phyloP scores from a whole-genome alignment of 495 filamentous ascomycete genomes.

The Margaritispora aquatica region DNA sequence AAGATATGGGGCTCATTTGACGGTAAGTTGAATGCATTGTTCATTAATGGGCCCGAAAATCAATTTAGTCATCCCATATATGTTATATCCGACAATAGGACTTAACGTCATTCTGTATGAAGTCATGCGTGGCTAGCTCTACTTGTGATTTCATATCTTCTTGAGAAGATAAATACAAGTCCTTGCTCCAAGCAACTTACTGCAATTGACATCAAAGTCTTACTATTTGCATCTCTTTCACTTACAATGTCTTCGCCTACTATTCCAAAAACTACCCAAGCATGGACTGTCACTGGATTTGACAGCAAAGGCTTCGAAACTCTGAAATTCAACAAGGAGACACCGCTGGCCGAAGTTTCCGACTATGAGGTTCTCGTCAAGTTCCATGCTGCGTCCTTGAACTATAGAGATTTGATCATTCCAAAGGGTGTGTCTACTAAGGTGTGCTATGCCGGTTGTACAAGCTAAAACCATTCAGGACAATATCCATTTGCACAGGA shows the following conservation, averaged over 20 bases:
- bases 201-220: no score
- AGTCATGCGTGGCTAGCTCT: no score
- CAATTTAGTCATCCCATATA: no score
- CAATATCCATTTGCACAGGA: slow-evolving; percentile 58
- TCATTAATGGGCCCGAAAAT: no score
- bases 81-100: no score
- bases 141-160: no score
- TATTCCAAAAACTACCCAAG: slow-evolving; percentile 17
- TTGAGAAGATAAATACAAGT: no score
- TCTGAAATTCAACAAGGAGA: slow-evolving; percentile 20
- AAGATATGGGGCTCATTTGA: no score
- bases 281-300: slow-evolving; percentile 18
- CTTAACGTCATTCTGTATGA: no score
- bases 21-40: no score
- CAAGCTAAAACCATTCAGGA: slow-evolving; percentile 35
- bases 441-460: neutral
- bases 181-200: no score
- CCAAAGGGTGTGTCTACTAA: slow-evolving; percentile 26
- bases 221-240: neutral
- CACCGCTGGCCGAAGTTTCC: slow-evolving; percentile 50
- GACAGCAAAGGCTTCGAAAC: slow-evolving; percentile 21
- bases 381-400: slow-evolving; percentile 68
- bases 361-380: slow-evolving; percentile 56
- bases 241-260: slow-evolving; percentile 1
- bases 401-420: slow-evolving; percentile 79